Evolutionary conservation across 2,329 filamentous ascomycete genomes (phyloP).

Genomic region (Biscogniauxia mediterranea): DNA sequence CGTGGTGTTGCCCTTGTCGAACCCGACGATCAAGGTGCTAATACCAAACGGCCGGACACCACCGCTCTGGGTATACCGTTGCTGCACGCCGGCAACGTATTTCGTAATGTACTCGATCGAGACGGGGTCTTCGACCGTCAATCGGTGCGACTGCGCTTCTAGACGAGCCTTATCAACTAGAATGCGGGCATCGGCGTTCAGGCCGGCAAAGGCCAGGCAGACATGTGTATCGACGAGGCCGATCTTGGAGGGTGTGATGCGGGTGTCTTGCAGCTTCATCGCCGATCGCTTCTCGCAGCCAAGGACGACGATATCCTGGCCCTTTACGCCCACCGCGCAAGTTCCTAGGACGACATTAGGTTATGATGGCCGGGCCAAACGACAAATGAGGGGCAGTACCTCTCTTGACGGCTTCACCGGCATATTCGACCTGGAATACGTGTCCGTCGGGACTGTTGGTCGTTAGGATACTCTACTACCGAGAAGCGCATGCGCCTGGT

Average conservation of each 20-base stretch:
- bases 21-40: constrained; percentile 97
- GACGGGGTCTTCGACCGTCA: constrained; percentile 96
- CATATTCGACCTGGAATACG: constrained; percentile 99
- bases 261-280: constrained; percentile 99
- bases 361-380: constrained; percentile 10
- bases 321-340: constrained; percentile 97
- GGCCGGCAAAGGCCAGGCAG: constrained; percentile 91
- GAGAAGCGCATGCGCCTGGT: constrained; percentile 8
- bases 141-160: constrained; percentile 94
- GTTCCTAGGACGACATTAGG: constrained; percentile 60
- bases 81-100: constrained; percentile 95
- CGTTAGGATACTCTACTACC: constrained; percentile 41
- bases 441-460: constrained; percentile 88
- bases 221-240: constrained; percentile 94
- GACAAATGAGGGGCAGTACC: constrained; percentile 51
- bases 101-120: constrained; percentile 99
- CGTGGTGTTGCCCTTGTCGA: constrained; percentile 86
- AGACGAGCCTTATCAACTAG: constrained; percentile 96
- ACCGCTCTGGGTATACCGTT: constrained; percentile 98
- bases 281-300: constrained; percentile 98
- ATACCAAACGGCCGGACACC: constrained; percentile 98
- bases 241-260: constrained; percentile 98
- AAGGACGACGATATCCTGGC: constrained; percentile 87
- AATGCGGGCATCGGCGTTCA: constrained; percentile 97
- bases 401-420: constrained; percentile 97